Evolutionary conservation across 2,329 filamentous ascomycete species (phyloP).

Genomic region (Penicillium sp.): DNA sequence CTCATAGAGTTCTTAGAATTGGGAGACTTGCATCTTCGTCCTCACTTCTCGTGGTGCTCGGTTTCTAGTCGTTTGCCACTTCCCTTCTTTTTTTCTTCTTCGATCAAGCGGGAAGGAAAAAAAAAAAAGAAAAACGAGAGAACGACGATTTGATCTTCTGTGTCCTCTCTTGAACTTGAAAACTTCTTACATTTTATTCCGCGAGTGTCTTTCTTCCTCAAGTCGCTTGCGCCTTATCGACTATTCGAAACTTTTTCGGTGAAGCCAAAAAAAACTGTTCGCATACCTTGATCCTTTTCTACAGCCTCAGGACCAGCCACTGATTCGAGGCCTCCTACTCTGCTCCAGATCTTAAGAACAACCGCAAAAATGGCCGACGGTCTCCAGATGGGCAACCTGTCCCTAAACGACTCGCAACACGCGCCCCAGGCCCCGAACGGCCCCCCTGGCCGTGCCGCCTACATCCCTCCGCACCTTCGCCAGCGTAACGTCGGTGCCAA

Average conservation of each 20-base stretch:
- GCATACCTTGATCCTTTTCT: constrained; percentile 7
- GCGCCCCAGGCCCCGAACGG: constrained; percentile 46
- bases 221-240: constrained; percentile 13
- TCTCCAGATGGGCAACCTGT: constrained; percentile 41
- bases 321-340: constrained; percentile 9
- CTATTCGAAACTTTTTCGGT: constrained; percentile 10
- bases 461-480: constrained; percentile 65
- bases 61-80: constrained; percentile 22
- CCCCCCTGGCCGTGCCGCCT: constrained; percentile 57
- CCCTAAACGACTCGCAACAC: constrained; percentile 62
- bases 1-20: constrained; percentile 35
- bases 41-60: constrained; percentile 16
- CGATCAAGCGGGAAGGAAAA: constrained; percentile 24
- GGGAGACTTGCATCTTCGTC: constrained; percentile 30
- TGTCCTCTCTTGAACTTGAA: constrained; percentile 23
- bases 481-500: constrained; percentile 37
- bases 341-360: constrained; percentile 13
- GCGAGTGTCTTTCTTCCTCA: constrained; percentile 9
- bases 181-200: constrained; percentile 15
- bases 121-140: constrained; percentile 13
- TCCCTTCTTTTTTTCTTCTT: constrained; percentile 24
- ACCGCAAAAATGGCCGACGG: constrained; percentile 41
- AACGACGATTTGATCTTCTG: constrained; percentile 16
- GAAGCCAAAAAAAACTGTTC: constrained; percentile 18
- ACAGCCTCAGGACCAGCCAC: constrained; percentile 2